Evolutionary conservation across 768 basidiomycete species (phyloP).

Genomic region (Calvatia gigantea): DNA sequence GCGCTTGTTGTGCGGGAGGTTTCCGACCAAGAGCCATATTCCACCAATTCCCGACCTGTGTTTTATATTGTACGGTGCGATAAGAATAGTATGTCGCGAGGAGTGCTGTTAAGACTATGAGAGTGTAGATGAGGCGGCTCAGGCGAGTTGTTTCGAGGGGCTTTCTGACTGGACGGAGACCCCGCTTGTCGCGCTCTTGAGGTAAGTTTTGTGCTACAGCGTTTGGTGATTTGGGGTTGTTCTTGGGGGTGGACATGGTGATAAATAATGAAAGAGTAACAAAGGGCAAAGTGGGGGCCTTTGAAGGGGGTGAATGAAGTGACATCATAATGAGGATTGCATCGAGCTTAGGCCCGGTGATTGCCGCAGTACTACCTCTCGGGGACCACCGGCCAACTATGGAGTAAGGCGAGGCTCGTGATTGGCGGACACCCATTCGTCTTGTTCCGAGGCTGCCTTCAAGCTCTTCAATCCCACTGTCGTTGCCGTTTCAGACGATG

Average conservation of each 20-base stretch:
- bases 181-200: conserved; percentile 21
- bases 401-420: background rate
- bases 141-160: conserved; percentile 45
- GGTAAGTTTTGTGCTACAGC: conserved; percentile 22
- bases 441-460: background rate
- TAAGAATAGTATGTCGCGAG: conserved; percentile 51
- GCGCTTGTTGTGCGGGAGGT: conserved; percentile 19
- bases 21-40: conserved; percentile 39
- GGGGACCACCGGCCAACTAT: background rate
- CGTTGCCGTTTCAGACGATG: conserved; percentile 34
- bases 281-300: background rate
- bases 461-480: background rate
- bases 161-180: conserved; percentile 33
- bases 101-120: conserved; percentile 38
- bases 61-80: conserved; percentile 43
- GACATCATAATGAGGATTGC: no score
- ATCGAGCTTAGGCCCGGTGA: no score
- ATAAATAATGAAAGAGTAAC: background rate
- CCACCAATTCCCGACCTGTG: conserved; percentile 62
- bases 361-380: no score
- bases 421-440: background rate
- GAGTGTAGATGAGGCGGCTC: conserved; percentile 44
- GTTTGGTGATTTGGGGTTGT: conserved; percentile 8
- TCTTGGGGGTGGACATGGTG: background rate
- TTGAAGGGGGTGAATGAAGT: background rate